Conservation (phyloP, 306 rosid genomes). For the Cicer bijugum region DNA sequence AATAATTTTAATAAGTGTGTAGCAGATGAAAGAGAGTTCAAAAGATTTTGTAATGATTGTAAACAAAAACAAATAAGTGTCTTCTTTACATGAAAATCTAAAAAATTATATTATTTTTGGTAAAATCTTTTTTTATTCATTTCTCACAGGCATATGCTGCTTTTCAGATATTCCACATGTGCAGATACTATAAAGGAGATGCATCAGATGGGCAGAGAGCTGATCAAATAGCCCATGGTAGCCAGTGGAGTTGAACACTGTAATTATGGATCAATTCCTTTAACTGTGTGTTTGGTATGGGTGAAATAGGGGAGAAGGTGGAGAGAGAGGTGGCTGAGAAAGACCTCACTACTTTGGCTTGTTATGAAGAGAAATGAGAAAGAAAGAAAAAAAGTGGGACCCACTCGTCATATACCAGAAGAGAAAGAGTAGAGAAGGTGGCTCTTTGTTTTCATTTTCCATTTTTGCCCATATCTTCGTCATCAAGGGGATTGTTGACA, state of each 20-base stretch:
- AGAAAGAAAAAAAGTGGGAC: no score
- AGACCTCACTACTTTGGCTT: no score
- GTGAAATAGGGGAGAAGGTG: no score
- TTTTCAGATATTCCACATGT: background rate
- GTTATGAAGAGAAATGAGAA: no score
- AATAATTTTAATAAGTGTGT: background rate
- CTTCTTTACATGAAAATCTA: background rate
- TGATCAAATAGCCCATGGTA: background rate
- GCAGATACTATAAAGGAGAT: conserved; percentile 6
- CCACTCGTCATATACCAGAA: no score
- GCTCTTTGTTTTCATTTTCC: no score
- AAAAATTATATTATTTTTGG: background rate
- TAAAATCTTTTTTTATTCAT: background rate
- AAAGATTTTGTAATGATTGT: background rate
- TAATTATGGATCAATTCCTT: background rate
- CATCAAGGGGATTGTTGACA: background rate
- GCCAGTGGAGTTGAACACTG: background rate
- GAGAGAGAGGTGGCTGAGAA: no score
- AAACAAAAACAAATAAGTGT: background rate
- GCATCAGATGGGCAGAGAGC: background rate
- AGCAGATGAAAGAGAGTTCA: background rate
- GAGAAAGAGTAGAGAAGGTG: no score
- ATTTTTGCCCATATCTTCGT: background rate
- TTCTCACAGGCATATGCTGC: background rate
- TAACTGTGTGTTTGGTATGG: no score